These are phyloP conservation scores for Calcarisporium arbuscula DNA, from an alignment of 2,329 filamentous ascomycete genomes.

Conservation along the genomic window DNA sequence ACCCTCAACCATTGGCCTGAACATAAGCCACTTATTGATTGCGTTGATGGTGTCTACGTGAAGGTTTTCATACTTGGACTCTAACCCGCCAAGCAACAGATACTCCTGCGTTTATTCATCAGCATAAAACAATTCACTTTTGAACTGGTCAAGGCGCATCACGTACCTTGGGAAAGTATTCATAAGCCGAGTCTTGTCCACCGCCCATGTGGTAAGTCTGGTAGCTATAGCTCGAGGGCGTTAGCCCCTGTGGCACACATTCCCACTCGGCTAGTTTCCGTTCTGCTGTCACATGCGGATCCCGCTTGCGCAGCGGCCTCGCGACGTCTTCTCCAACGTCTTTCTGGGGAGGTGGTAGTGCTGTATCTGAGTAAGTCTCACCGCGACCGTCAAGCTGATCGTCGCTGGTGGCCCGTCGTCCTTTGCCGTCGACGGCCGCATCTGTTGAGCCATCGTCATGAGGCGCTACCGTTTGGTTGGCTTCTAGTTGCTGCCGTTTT, in stretches of 20 bases:
- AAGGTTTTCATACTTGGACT: slow-evolving; percentile 65
- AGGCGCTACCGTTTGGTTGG: too few relatives aligned
- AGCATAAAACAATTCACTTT: background rate
- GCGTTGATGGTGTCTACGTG: slow-evolving; percentile 63
- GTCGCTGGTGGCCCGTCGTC: background rate
- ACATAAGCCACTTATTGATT: slow-evolving; percentile 68
- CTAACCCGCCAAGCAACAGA: slow-evolving; percentile 68
- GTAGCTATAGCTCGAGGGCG: slow-evolving; percentile 33
- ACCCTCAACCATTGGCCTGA: slow-evolving; percentile 65
- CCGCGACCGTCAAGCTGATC: slow-evolving; percentile 6
- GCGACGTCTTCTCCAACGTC: too few relatives aligned
- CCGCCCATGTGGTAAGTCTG: slow-evolving; percentile 57
- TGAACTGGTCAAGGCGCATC: background rate
- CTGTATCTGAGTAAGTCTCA: too few relatives aligned
- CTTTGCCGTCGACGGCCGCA: slow-evolving; percentile 1
- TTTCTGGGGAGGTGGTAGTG: too few relatives aligned
- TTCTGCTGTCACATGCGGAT: slow-evolving; percentile 26
- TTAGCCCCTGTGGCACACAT: slow-evolving; percentile 56
- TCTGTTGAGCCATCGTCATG: too few relatives aligned
- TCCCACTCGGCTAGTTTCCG: slow-evolving; percentile 32
- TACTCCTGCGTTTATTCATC: slow-evolving; percentile 47
- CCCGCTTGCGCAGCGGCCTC: slow-evolving; percentile 1
- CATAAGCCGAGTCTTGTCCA: slow-evolving; percentile 63
- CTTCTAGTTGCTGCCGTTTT: slow-evolving; percentile 30
- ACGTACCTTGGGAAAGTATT: slow-evolving; percentile 58